These are phyloP conservation scores for Sporothrix schenckii DNA, from an alignment of 2,329 filamentous ascomycete genomes.

Conservation along the genomic window DNA sequence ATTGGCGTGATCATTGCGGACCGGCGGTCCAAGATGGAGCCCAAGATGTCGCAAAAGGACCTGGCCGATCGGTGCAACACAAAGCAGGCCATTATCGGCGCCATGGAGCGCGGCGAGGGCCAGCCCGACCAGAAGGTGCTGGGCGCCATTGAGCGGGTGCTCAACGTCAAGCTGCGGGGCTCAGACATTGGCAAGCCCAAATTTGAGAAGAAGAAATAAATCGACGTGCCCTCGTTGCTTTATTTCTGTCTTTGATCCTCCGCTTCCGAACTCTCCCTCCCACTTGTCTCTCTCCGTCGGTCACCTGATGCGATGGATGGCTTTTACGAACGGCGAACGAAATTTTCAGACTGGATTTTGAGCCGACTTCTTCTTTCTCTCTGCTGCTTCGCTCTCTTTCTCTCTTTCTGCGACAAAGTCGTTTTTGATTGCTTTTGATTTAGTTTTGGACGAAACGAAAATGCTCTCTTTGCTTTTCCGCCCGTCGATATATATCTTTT, in stretches of 20 bases:
- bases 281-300: background rate
- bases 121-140: slow-evolving; percentile 83
- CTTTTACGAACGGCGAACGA: background rate
- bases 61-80: slow-evolving; percentile 88
- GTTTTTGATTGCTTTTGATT: slow-evolving; percentile 21
- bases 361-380: background rate
- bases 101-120: slow-evolving; percentile 81
- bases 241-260: background rate
- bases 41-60: slow-evolving; percentile 95
- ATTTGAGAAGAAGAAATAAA: slow-evolving; percentile 57
- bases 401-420: slow-evolving; percentile 1
- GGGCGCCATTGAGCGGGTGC: slow-evolving; percentile 73
- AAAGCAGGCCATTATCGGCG: slow-evolving; percentile 74
- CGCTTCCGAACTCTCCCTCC: background rate
- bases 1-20: slow-evolving; percentile 83
- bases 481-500: background rate
- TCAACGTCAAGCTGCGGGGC: slow-evolving; percentile 87
- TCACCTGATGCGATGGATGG: background rate
- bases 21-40: slow-evolving; percentile 77
- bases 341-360: background rate
- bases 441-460: slow-evolving; percentile 19
- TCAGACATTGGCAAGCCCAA: slow-evolving; percentile 81
- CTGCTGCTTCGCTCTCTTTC: background rate
- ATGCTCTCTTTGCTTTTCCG: background rate
- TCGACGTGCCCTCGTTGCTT: background rate